phyloP scores from a whole-genome alignment of 2,329 filamentous ascomycete genomes.

The Pseudocercospora vitis region DNA sequence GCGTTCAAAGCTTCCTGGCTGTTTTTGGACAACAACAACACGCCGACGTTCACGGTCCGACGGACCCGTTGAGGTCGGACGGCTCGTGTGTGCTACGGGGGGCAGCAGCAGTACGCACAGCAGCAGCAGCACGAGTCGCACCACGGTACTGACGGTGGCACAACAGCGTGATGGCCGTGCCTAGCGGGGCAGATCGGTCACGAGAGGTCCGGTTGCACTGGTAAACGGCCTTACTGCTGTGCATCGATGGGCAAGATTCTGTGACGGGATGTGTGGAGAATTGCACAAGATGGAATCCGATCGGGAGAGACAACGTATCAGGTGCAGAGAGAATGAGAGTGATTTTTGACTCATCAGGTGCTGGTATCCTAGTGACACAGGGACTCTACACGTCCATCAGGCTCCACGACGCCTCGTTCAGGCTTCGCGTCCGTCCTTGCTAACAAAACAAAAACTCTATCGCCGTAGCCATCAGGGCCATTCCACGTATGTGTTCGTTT shows the following conservation, averaged over 20 bases:
- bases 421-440: background rate
- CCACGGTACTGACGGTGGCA: constrained; percentile 1
- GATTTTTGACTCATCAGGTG: background rate
- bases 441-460: constrained; percentile 4
- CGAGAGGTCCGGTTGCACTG: background rate
- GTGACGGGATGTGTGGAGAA: too few relatives aligned
- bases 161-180: background rate
- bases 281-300: background rate
- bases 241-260: background rate
- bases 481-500: background rate
- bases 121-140: constrained; percentile 10
- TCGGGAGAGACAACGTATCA: background rate
- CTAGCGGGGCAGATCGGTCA: background rate
- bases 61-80: background rate
- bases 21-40: background rate
- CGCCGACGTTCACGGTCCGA: background rate
- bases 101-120: background rate
- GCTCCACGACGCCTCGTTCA: constrained; percentile 2
- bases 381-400: too few relatives aligned
- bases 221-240: background rate
- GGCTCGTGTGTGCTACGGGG: background rate
- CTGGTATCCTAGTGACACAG: constrained; percentile 1
- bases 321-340: background rate
- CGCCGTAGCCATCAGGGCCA: constrained; percentile 3
- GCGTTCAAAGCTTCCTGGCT: background rate